phyloP scores from a whole-genome alignment of 768 basidiomycete genomes.

The Fomitopsis pulvina region DNA sequence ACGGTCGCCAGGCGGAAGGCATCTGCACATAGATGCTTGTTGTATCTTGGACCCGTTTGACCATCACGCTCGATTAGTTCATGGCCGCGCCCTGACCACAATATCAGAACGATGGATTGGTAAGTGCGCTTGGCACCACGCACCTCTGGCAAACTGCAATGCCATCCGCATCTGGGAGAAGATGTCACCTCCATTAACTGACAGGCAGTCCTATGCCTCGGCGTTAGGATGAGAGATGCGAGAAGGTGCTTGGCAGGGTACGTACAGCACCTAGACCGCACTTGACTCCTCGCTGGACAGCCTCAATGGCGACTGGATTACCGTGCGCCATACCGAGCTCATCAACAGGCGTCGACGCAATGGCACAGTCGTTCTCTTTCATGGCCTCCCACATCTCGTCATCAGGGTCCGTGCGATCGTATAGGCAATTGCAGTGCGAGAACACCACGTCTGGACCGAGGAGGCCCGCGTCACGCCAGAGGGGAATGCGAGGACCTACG shows the following conservation, averaged over 20 bases:
- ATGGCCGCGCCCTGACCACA: conserved; percentile 11
- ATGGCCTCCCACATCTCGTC: conserved; percentile 24
- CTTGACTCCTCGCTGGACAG: conserved; percentile 22
- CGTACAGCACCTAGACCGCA: conserved; percentile 23
- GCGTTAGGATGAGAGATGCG: neutral
- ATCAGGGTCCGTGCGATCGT: conserved; percentile 16
- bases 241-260: neutral
- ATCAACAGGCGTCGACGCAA: conserved; percentile 24
- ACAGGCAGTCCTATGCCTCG: conserved; percentile 14
- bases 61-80: conserved; percentile 13
- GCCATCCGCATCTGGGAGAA: conserved; percentile 25
- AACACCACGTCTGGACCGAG: conserved; percentile 24
- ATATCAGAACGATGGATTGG: neutral
- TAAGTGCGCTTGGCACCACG: neutral
- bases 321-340: conserved; percentile 29
- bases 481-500: conserved; percentile 15
- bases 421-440: conserved; percentile 24
- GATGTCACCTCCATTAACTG: conserved; percentile 24
- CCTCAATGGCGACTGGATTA: conserved; percentile 22
- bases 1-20: conserved; percentile 25
- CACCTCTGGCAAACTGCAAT: conserved; percentile 24
- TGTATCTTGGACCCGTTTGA: conserved; percentile 12
- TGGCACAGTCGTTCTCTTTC: conserved; percentile 19
- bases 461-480: conserved; percentile 20
- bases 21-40: conserved; percentile 17